These are phyloP conservation scores for Paramecium pentaurelia DNA, from an alignment of 73 alveolate genomes.

Conservation along the genomic window DNA sequence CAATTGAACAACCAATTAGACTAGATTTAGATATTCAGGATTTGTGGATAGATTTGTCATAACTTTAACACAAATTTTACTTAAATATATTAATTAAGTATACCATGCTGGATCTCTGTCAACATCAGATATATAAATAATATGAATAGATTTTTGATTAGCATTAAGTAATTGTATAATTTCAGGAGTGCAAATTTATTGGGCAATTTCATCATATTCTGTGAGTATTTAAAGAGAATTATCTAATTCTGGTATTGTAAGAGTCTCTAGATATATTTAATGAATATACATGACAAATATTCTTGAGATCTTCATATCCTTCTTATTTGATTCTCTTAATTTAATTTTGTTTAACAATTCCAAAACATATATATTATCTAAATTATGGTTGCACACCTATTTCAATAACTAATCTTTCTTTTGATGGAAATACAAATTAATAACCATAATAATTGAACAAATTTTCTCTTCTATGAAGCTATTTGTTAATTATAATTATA, in stretches of 20 bases:
- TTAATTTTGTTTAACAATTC: not conserved
- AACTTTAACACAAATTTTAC: not conserved
- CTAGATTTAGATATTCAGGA: not conserved
- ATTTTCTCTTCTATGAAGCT: constrained; percentile 25
- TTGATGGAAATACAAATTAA: not conserved
- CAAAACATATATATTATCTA: constrained; percentile 17
- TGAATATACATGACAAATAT: constrained; percentile 6
- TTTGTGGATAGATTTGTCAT: not conserved
- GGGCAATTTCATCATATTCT: constrained; percentile 31
- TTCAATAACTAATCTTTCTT: constrained; percentile 30
- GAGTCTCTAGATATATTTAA: not conserved
- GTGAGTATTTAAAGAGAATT: not conserved
- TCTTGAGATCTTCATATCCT: constrained; percentile 44
- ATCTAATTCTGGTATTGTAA: constrained; percentile 30
- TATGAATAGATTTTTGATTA: not conserved
- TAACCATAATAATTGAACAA: constrained; percentile 27
- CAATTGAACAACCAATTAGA: not conserved
- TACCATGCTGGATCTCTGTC: constrained; percentile 46
- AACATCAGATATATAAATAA: constrained; percentile 27
- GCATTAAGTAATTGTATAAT: not conserved
- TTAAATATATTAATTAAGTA: not conserved
- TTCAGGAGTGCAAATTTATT: not conserved
- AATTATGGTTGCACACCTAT: not conserved
- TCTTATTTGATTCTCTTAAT: constrained; percentile 1
- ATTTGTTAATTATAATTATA: not conserved